Evolutionary conservation across 192 early-diverging fungal genomes (phyloP).

Genomic region (Entomortierella beljakovae): DNA sequence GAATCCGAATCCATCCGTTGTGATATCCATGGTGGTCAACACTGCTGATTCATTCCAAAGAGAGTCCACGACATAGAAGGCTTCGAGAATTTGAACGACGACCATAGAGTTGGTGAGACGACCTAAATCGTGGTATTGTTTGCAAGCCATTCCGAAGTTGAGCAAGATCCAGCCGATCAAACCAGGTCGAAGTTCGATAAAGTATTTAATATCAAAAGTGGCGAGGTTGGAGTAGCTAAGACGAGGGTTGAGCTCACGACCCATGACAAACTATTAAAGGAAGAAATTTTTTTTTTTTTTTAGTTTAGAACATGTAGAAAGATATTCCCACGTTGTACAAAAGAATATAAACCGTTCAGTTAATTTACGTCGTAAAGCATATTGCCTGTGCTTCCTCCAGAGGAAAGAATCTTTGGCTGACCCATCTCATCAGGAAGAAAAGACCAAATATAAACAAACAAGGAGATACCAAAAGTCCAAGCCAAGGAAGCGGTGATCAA

Average conservation of each 20-base stretch:
- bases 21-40: slow-evolving; percentile 98
- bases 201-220: slow-evolving; percentile 91
- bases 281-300: no score
- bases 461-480: slow-evolving; percentile 71
- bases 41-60: slow-evolving; percentile 84
- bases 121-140: slow-evolving; percentile 78
- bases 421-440: slow-evolving; percentile 65
- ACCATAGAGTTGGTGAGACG: slow-evolving; percentile 81
- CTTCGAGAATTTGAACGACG: slow-evolving; percentile 81
- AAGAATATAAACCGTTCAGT: no score
- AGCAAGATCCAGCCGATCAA: slow-evolving; percentile 91
- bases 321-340: neutral
- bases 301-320: no score
- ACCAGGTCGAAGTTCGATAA: slow-evolving; percentile 94
- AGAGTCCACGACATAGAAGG: slow-evolving; percentile 89
- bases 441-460: slow-evolving; percentile 80
- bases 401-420: slow-evolving; percentile 71
- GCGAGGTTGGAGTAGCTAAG: slow-evolving; percentile 59
- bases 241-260: slow-evolving; percentile 96
- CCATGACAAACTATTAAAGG: slow-evolving; percentile 88
- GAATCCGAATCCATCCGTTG: slow-evolving; percentile 96
- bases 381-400: slow-evolving; percentile 94
- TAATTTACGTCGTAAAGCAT: slow-evolving; percentile 80
- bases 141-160: slow-evolving; percentile 80
- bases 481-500: slow-evolving; percentile 77